Base-by-base conservation (phyloP, 176 grass and related monocot genomes). In the Oryza officinalis region DNA sequence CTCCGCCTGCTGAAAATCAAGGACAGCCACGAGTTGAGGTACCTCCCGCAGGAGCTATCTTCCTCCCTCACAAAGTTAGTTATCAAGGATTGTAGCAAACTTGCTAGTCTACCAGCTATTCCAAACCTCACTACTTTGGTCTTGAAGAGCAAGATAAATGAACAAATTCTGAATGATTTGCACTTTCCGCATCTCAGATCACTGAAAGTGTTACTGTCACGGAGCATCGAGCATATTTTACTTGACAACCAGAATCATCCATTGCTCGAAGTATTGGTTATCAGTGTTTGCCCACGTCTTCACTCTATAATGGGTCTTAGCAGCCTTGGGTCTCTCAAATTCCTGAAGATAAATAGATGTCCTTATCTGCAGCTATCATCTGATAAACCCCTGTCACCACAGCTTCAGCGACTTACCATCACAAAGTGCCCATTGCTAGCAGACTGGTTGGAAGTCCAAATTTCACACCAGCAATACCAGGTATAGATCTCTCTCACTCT, bases 41-140 rank as follows among this genome's bases (percentile, higher is more conserved):
- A 43, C 32, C n/a, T 85, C 52, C 87, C 81, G 8, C 25, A 47
- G 14, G 59, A 20, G n/a, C 49, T 81, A 10, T 61, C 28, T 65
- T 81, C 78, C 20, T 50, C 59, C 40, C 59, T 87, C 65, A 81
- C 85, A 20, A 87, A 78, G 17, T 61, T 87, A n/a, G 85, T 82
- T 27, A 60, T 85, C 50, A 85, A 69, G 83, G 64, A 79, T 59
- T 85, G 83, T 0, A 27, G 14, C 32, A 85, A 85, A 69, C 30
- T 85, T 20, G 40, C 49, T n/a, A 71, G 26, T 28, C 66, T 85
- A 30, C 64, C 77, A 27, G n/a, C 28, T 63, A 40, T 85, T 70
- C 74, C 74, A 18, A 77, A 67, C 26, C 63, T 85, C 14, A 74
- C 63, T 18, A 67, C 67, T 77, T 77, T 79, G 74, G 74, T 75